These are phyloP conservation scores for Trichoderma koningii DNA, from an alignment of 2,329 filamentous ascomycete genomes.

Conservation along the genomic window DNA sequence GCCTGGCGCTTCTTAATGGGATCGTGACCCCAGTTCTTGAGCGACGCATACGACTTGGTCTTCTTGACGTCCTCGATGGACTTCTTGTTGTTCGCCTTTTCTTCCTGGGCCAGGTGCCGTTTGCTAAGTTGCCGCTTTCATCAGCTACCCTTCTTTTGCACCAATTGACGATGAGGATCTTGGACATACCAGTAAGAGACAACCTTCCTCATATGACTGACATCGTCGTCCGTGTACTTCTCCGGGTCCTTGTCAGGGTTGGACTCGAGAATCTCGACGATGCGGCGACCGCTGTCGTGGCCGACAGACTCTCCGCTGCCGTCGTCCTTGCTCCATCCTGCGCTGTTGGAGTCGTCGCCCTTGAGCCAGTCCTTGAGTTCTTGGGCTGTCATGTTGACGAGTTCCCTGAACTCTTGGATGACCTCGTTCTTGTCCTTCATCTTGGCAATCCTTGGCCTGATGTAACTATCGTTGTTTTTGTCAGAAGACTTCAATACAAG, in stretches of 20 bases:
- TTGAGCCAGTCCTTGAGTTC: slow-evolving; percentile 65
- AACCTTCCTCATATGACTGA: slow-evolving; percentile 64
- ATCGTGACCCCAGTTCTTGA: slow-evolving; percentile 66
- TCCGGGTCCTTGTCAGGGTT: slow-evolving; percentile 60
- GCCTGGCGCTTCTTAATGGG: slow-evolving; percentile 45
- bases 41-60: slow-evolving; percentile 57
- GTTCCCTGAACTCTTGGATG: slow-evolving; percentile 62
- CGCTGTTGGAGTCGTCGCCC: slow-evolving; percentile 56
- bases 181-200: slow-evolving; percentile 58
- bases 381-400: slow-evolving; percentile 65
- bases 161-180: too few relatives aligned
- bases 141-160: background rate
- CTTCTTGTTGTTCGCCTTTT: slow-evolving; percentile 58
- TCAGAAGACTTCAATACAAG: too few relatives aligned
- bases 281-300: slow-evolving; percentile 64
- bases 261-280: slow-evolving; percentile 62
- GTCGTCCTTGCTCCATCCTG: slow-evolving; percentile 62
- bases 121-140: slow-evolving; percentile 44
- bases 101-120: slow-evolving; percentile 66
- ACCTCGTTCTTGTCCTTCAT: slow-evolving; percentile 37
- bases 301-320: slow-evolving; percentile 63
- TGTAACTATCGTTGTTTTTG: too few relatives aligned
- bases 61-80: slow-evolving; percentile 47
- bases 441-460: too few relatives aligned
- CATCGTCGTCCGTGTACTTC: slow-evolving; percentile 57